phyloP scores from a whole-genome alignment of 441 rosid species.

The Populus trichocarpa region DNA sequence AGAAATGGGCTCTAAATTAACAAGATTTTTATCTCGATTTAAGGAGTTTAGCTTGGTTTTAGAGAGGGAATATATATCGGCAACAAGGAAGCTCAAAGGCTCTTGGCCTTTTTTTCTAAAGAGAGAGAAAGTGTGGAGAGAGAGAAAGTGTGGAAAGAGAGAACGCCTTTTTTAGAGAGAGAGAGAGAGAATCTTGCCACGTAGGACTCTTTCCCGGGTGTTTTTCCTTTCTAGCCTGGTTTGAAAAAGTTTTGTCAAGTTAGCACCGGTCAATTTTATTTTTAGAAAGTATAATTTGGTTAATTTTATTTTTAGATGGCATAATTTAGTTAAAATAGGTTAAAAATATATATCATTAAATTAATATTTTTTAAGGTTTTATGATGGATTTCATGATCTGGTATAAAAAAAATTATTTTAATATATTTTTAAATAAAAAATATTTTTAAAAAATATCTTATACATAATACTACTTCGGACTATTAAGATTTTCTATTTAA shows the following conservation, averaged over 20 bases:
- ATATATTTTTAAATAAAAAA: too few species aligned
- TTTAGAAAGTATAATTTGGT: too few species aligned
- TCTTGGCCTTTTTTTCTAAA: neutral
- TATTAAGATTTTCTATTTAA: too few species aligned
- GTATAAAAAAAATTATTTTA: too few species aligned
- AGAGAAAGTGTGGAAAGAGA: neutral
- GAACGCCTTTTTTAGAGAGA: slow-evolving; percentile 1
- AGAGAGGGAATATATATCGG: neutral
- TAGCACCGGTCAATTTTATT: neutral
- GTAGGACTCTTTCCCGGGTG: slow-evolving; percentile 6
- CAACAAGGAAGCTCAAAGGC: slow-evolving; percentile 11
- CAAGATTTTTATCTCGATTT: neutral
- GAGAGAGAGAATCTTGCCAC: slow-evolving; percentile 18
- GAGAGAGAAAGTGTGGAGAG: neutral
- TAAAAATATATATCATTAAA: too few species aligned
- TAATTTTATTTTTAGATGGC: too few species aligned
- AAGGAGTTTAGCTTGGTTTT: neutral
- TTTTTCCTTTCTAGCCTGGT: neutral
- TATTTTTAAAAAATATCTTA: too few species aligned
- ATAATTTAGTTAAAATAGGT: too few species aligned
- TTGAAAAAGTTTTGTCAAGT: slow-evolving; percentile 1
- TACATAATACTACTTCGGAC: too few species aligned
- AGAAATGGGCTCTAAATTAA: neutral
- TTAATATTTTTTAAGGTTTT: too few species aligned
- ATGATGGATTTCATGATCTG: too few species aligned